Percentiles rank a stretch among this genome's conserved stretches.
These are phyloP conservation scores for Cystobasidiopsis lactophilus DNA, from an alignment of 768 basidiomycete species.

Conservation along the genomic window DNA sequence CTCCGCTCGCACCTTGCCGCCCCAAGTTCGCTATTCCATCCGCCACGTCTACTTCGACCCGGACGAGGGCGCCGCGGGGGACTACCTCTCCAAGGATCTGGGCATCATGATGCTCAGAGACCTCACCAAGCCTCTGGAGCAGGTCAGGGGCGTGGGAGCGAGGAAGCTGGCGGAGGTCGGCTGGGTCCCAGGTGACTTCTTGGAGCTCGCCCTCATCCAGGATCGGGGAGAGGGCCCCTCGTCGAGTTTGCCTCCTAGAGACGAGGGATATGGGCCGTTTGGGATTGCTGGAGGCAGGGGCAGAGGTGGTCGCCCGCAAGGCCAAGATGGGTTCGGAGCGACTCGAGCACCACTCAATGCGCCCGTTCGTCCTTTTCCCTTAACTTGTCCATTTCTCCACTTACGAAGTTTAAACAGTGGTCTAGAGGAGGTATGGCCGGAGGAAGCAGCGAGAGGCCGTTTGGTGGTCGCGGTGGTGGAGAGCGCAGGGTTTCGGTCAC, in stretches of 20 bases:
- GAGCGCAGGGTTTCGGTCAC: neutral
- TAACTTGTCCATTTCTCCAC: neutral
- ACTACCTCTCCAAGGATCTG: constrained; percentile 9
- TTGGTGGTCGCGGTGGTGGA: neutral
- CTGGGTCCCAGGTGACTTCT: constrained; percentile 5
- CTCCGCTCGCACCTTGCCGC: constrained; percentile 1
- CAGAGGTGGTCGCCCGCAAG: neutral
- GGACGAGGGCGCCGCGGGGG: neutral
- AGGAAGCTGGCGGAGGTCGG: constrained; percentile 5
- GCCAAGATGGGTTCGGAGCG: neutral
- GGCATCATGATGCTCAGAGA: constrained; percentile 7
- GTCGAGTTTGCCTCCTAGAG: neutral
- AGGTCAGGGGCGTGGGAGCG: neutral
- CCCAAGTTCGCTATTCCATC: constrained; percentile 12
- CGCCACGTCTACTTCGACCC: constrained; percentile 17
- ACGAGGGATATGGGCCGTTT: neutral
- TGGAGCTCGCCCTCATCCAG: constrained; percentile 7
- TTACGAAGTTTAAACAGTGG: neutral
- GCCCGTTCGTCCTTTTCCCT: neutral
- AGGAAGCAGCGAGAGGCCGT: neutral
- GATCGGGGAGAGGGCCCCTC: neutral
- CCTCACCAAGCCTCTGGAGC: constrained; percentile 1
- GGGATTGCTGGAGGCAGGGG: neutral
- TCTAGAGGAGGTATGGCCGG: neutral
- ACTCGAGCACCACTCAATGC: neutral